Evolutionary conservation across 1,139 yeast genomes (phyloP).

Genomic region (Citeromyces siamensis): DNA sequence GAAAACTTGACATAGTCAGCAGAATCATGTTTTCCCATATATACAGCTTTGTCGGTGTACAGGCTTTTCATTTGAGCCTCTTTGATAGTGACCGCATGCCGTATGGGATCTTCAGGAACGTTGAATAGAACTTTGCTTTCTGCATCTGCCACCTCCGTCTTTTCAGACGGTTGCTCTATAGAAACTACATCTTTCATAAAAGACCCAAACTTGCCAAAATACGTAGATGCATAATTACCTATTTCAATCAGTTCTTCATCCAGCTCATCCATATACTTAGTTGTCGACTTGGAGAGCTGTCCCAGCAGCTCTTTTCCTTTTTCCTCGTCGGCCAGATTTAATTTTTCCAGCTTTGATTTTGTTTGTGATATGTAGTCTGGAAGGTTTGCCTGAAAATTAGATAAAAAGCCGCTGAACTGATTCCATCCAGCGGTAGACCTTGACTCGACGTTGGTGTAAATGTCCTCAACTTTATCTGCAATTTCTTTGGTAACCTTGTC

Average conservation of each 20-base stretch:
- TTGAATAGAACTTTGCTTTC: constrained; percentile 26
- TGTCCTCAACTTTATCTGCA: constrained; percentile 41
- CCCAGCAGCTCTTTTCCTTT: constrained; percentile 19
- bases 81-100: constrained; percentile 30
- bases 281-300: constrained; percentile 17
- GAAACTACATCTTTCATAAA: constrained; percentile 42
- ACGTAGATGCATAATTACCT: constrained; percentile 51
- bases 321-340: constrained; percentile 29
- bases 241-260: constrained; percentile 59
- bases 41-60: constrained; percentile 33
- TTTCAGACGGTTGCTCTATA: constrained; percentile 24
- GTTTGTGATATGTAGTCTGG: constrained; percentile 17
- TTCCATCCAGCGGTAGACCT: constrained; percentile 24
- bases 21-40: constrained; percentile 19
- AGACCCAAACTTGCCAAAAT: constrained; percentile 43
- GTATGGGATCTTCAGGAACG: constrained; percentile 21
- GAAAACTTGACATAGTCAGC: constrained; percentile 16
- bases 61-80: constrained; percentile 46
- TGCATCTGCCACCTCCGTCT: constrained; percentile 14
- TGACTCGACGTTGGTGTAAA: constrained; percentile 31
- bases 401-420: constrained; percentile 23
- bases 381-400: constrained; percentile 21
- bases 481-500: constrained; percentile 35
- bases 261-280: constrained; percentile 44
- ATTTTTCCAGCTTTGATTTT: constrained; percentile 21